Evolutionary conservation across 345 rosid genomes (phyloP), one percentile per base, ranked within the genome.

Genomic region (Arabis hirsuta): DNA sequence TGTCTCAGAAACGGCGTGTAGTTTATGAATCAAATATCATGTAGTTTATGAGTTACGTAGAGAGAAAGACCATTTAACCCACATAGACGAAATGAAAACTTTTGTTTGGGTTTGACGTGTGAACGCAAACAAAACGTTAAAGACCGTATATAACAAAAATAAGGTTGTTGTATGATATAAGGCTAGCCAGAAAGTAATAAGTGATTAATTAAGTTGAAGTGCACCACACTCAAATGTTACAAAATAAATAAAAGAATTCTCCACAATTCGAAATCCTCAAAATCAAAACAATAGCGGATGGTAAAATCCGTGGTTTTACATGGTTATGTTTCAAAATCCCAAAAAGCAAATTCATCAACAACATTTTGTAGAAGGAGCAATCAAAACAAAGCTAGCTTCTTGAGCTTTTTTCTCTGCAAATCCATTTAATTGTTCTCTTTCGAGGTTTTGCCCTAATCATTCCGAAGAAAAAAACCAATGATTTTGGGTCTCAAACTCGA

Each of bases 391-490:
- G 62, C 71, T 70, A 75, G 56, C 39, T 44, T 34, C 14, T 43
- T 56, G 32, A 46, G 34, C 59, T 27, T 34, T 34, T n/a, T 19
- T 42, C 46, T 58, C 53, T 47, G 53, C 59, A 57, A 55, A 55
- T 63, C 55, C 73, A 38, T 67, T 12, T 14, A 3, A 46, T 46
- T 34, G 4, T 22, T 44, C 58, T 64, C 44, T 47, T 66, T 61
- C 60, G 31, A 43, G 45, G 20, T 43, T 61, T 55, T 62, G 64
- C 79, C 74, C 73, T 69, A 75, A 62, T 62, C 79, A 68, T 75
- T 68, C 73, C 57, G 20, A 52, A 52, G 19, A 31, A 59, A 60
- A 66, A 74, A 52, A 34, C 4, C 57, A 74, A 74, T 67, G 73
- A 45, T 74, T 26, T 53, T 52, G 48, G 48, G 63, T 69, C 74